Percentiles rank a stretch among this genome's conserved stretches.
Conservation (phyloP, 495 filamentous ascomycete species). For the Talaromyces liani region DNA sequence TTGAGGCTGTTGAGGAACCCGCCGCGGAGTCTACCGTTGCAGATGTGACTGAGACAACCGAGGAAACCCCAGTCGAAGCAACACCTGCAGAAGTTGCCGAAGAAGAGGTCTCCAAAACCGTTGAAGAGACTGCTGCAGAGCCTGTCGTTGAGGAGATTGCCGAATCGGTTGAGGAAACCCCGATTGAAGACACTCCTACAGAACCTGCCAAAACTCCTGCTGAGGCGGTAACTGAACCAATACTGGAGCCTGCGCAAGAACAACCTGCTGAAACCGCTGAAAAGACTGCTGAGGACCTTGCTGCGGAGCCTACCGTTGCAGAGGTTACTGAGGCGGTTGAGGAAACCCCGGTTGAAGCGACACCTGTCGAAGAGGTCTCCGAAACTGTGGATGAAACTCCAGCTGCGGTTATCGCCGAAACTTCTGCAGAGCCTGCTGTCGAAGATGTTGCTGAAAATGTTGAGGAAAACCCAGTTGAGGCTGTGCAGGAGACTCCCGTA, state of each 20-base stretch:
- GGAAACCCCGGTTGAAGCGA: background rate
- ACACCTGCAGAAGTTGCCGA: background rate
- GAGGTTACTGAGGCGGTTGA: background rate
- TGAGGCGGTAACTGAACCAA: background rate
- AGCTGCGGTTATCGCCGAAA: constrained; percentile 6
- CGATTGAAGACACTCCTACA: background rate
- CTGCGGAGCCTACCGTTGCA: constrained; percentile 8
- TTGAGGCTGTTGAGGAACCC: background rate
- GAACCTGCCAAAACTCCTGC: background rate
- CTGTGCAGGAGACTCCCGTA: background rate
- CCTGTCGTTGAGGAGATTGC: background rate
- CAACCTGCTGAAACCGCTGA: constrained; percentile 10
- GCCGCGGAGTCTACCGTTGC: background rate
- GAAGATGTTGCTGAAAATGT: too few species aligned
- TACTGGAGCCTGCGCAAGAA: background rate
- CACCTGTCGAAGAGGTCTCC: constrained; percentile 3
- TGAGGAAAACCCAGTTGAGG: too few species aligned
- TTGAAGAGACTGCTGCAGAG: constrained; percentile 2
- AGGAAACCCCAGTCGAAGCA: constrained; percentile 9
- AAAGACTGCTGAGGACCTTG: constrained; percentile 7
- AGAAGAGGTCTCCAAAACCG: background rate
- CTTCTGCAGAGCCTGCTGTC: too few species aligned
- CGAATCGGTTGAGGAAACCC: background rate
- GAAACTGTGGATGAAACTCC: background rate
- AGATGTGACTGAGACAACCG: constrained; percentile 9